phyloP scores from a whole-genome alignment of 1,139 yeast genomes.

The Protomyces macrosporus region DNA sequence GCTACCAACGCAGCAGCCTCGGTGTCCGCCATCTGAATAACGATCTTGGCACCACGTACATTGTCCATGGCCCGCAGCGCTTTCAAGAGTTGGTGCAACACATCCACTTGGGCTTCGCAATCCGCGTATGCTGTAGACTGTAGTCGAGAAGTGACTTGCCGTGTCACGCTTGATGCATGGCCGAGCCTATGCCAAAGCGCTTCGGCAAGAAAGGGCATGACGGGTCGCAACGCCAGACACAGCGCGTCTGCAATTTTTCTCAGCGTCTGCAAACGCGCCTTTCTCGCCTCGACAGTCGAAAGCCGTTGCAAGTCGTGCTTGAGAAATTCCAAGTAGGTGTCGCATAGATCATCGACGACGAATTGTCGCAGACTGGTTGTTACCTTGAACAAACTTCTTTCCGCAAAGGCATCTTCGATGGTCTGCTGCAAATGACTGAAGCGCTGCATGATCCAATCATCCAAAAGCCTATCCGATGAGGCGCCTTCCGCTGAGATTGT shows the following conservation, averaged over 20 bases:
- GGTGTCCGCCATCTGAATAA: neutral
- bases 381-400: constrained; percentile 81
- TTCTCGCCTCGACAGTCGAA: constrained; percentile 64
- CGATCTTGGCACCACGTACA: neutral
- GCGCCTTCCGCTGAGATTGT: constrained; percentile 56
- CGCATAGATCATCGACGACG: constrained; percentile 93
- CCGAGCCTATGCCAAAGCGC: constrained; percentile 94
- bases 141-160: neutral
- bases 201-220: constrained; percentile 95
- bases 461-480: constrained; percentile 67
- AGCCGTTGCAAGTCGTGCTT: constrained; percentile 90
- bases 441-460: constrained; percentile 92
- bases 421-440: constrained; percentile 63
- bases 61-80: neutral
- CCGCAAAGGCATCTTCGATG: constrained; percentile 63
- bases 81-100: neutral
- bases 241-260: constrained; percentile 80
- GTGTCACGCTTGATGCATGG: neutral
- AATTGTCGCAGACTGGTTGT: constrained; percentile 82
- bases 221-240: constrained; percentile 86
- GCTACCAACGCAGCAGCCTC: no score
- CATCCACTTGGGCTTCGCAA: no score
- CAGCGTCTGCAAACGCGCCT: constrained; percentile 90
- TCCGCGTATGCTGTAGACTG: no score
- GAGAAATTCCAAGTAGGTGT: constrained; percentile 95